Evolutionary conservation across 805 yeast species (phyloP).

Genomic region (Huiozyma sinensis): DNA sequence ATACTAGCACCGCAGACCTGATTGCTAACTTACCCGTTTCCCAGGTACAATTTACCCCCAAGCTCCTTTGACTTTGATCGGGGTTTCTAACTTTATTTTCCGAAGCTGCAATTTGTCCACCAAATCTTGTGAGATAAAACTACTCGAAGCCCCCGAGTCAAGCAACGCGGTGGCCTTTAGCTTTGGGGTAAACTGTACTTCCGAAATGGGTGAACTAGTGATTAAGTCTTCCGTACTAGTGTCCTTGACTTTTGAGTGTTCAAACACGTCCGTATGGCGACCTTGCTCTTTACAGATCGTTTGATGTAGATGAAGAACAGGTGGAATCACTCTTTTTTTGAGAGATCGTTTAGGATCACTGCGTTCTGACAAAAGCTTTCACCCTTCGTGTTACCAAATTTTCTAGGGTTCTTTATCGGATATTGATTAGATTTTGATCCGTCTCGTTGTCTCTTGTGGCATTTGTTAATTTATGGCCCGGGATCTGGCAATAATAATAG

Average conservation of each 20-base stretch:
- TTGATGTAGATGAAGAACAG: background rate
- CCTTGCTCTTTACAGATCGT: background rate
- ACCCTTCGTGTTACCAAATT: too few relatives aligned
- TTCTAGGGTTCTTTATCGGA: too few relatives aligned
- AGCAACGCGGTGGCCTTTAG: background rate
- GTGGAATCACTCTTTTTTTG: too few relatives aligned
- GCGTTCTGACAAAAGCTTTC: too few relatives aligned
- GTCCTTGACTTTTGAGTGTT: background rate
- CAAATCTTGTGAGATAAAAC: background rate
- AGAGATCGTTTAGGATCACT: too few relatives aligned
- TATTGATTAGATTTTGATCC: too few relatives aligned
- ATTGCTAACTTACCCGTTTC: background rate
- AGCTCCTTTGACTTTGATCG: background rate
- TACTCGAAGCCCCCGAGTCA: background rate
- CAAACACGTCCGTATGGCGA: background rate
- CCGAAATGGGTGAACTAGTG: background rate
- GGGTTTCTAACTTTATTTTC: background rate
- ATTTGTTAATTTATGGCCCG: too few relatives aligned
- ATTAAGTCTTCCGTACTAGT: background rate
- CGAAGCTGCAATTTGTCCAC: background rate
- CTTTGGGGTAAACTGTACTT: background rate
- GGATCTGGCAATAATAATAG: too few relatives aligned
- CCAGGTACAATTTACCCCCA: background rate
- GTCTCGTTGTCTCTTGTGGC: too few relatives aligned
- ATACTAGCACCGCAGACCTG: background rate